These are phyloP conservation scores for Leptomonas seymouri DNA, from an alignment of 208 protist species.

Conservation along the genomic window DNA sequence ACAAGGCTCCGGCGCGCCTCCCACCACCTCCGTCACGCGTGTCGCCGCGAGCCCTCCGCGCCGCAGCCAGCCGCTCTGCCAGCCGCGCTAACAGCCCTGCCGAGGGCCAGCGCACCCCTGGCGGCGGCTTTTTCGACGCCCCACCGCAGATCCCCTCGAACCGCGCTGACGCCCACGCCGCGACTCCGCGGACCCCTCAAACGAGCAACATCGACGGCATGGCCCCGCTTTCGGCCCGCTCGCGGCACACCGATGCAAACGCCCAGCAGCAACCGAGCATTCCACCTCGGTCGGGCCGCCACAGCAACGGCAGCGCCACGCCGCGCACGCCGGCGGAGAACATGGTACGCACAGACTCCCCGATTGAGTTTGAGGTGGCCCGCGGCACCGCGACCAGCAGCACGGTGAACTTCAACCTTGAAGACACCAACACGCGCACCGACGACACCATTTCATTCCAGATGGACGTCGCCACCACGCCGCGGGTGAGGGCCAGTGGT, in stretches of 20 bases:
- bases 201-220: constrained; percentile 5
- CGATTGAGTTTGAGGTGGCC: constrained; percentile 16
- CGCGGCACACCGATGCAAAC: constrained; percentile 9
- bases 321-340: constrained; percentile 9
- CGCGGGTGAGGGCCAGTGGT: constrained; percentile 10
- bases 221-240: constrained; percentile 8
- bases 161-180: constrained; percentile 23
- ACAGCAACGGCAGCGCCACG: constrained; percentile 18
- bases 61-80: constrained; percentile 35
- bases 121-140: constrained; percentile 4
- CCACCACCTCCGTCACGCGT: constrained; percentile 42
- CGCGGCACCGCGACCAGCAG: constrained; percentile 10
- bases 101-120: constrained; percentile 21
- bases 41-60: constrained; percentile 45
- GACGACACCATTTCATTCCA: constrained; percentile 43
- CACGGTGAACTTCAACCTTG: constrained; percentile 30
- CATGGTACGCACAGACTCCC: constrained; percentile 1
- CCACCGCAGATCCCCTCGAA: constrained; percentile 31
- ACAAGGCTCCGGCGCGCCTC: neutral
- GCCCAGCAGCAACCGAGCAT: neutral
- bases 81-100: constrained; percentile 25
- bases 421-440: constrained; percentile 21
- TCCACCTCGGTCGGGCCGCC: constrained; percentile 5
- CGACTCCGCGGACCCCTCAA: constrained; percentile 16
- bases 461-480: constrained; percentile 18